A percentile compares a stretch with the other conserved stretches of the same genome.
Evolutionary conservation across 2,329 filamentous ascomycete genomes (phyloP).

Genomic region (Uncinocarpus reesii): DNA sequence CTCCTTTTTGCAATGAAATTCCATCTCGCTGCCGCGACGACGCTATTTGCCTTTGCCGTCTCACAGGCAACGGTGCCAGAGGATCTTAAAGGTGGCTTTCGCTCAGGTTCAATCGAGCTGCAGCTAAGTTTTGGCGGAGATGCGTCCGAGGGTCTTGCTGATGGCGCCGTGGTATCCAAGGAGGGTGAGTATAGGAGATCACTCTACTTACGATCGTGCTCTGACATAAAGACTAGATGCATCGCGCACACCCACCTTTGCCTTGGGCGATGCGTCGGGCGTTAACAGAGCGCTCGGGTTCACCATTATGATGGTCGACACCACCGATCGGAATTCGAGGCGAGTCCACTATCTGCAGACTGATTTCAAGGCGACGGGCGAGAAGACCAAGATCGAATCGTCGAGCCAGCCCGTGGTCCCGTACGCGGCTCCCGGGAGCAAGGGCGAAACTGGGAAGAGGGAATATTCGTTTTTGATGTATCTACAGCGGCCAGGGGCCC

Average conservation of each 20-base stretch:
- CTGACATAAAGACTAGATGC: slow-evolving; percentile 7
- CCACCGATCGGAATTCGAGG: slow-evolving; percentile 5
- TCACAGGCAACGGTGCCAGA: slow-evolving; percentile 9
- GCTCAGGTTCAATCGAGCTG: not conserved
- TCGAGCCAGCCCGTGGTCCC: slow-evolving; percentile 1
- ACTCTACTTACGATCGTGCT: no score
- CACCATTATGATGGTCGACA: slow-evolving; percentile 15
- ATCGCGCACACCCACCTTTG: slow-evolving; percentile 10
- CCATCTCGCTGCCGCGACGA: not conserved
- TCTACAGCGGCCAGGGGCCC: not conserved
- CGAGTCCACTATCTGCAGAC: slow-evolving; percentile 13
- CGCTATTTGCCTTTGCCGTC: slow-evolving; percentile 8
- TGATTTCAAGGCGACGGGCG: slow-evolving; percentile 12
- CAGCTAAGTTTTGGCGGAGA: slow-evolving; percentile 15
- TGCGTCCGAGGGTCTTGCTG: slow-evolving; percentile 14
- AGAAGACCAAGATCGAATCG: slow-evolving; percentile 14
- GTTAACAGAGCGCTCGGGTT: slow-evolving; percentile 12
- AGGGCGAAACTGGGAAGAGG: slow-evolving; percentile 7
- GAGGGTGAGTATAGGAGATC: slow-evolving; percentile 1
- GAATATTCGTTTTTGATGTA: slow-evolving; percentile 15
- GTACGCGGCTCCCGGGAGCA: slow-evolving; percentile 9
- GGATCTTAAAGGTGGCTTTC: slow-evolving; percentile 9
- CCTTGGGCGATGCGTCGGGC: slow-evolving; percentile 12
- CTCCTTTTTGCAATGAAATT: not conserved
- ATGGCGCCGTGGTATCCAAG: slow-evolving; percentile 7